Conservation (phyloP, 2,329 filamentous ascomycete species). For the Rhynchosporium graminicola region DNA sequence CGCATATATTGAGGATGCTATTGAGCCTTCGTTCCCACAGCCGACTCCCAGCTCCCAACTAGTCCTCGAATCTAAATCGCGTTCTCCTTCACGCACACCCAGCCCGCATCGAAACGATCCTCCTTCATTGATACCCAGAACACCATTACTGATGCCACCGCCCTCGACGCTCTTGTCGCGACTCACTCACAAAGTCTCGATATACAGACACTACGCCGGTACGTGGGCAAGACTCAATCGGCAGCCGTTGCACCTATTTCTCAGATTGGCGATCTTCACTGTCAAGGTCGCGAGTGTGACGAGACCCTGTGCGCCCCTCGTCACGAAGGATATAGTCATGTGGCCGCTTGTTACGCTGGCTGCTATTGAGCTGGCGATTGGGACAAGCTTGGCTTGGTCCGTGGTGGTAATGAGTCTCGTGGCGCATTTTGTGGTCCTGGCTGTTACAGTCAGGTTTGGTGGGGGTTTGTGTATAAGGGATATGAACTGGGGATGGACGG, state of each 20-base stretch:
- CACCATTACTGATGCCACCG: constrained; percentile 47
- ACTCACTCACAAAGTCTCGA: constrained; percentile 34
- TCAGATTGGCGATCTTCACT: constrained; percentile 65
- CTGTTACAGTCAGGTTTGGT: constrained; percentile 42
- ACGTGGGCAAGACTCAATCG: constrained; percentile 40
- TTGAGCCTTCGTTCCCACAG: constrained; percentile 28
- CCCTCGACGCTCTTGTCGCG: constrained; percentile 39
- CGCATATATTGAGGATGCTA: constrained; percentile 38
- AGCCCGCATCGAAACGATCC: constrained; percentile 6
- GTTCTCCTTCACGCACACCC: not conserved
- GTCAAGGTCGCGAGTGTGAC: constrained; percentile 67
- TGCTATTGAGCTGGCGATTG: constrained; percentile 60
- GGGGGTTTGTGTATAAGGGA: constrained; percentile 39
- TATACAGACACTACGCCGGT: constrained; percentile 42
- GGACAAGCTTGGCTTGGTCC: constrained; percentile 39
- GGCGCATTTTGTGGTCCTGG: constrained; percentile 49
- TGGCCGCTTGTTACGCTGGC: constrained; percentile 71
- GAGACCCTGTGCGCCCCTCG: constrained; percentile 71
- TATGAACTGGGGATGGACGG: constrained; percentile 19
- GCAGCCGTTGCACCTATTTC: constrained; percentile 41
- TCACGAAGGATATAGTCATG: constrained; percentile 62
- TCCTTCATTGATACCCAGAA: constrained; percentile 28
- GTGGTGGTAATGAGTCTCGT: constrained; percentile 44
- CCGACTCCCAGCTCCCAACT: constrained; percentile 27
- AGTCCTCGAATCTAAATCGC: constrained; percentile 26